Conservation (phyloP, 164 flowering plant genomes). For the Cinnamomum chago region DNA sequence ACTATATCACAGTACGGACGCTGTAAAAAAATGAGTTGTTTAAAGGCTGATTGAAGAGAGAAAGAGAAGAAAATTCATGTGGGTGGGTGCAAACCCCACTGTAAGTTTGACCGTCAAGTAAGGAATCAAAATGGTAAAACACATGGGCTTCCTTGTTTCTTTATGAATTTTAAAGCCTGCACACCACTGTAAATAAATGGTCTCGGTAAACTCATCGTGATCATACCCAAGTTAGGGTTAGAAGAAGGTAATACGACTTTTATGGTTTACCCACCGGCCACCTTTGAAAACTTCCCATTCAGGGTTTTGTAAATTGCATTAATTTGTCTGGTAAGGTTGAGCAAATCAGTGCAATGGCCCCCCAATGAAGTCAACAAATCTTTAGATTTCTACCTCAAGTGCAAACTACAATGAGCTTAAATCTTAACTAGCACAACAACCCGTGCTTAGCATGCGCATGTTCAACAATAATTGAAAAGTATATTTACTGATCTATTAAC, state of each 20-base stretch:
- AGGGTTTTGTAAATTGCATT: too few species aligned
- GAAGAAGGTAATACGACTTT: constrained; percentile 2
- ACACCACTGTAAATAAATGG: constrained; percentile 27
- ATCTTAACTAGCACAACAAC: too few species aligned
- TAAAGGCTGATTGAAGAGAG: constrained; percentile 8
- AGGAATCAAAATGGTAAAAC: constrained; percentile 59
- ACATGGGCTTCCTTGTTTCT: constrained; percentile 29
- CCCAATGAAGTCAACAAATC: too few species aligned
- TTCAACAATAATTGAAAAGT: too few species aligned
- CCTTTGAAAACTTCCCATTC: not conserved
- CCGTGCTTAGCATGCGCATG: too few species aligned
- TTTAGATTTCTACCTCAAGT: too few species aligned
- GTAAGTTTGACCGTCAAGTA: constrained; percentile 63
- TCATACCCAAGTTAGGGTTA: constrained; percentile 19
- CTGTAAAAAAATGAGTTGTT: not conserved
- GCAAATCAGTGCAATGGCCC: too few species aligned
- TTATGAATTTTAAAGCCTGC: constrained; percentile 37
- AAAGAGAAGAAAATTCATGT: constrained; percentile 27
- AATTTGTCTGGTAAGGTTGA: too few species aligned
- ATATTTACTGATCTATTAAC: too few species aligned
- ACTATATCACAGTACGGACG: not conserved
- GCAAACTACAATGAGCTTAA: too few species aligned
- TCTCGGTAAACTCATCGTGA: constrained; percentile 34
- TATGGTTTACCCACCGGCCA: not conserved
- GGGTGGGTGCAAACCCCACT: constrained; percentile 30